These are phyloP conservation scores for Pestalotiopsis sp. DNA, from an alignment of 2,329 filamentous ascomycete genomes.

Conservation along the genomic window DNA sequence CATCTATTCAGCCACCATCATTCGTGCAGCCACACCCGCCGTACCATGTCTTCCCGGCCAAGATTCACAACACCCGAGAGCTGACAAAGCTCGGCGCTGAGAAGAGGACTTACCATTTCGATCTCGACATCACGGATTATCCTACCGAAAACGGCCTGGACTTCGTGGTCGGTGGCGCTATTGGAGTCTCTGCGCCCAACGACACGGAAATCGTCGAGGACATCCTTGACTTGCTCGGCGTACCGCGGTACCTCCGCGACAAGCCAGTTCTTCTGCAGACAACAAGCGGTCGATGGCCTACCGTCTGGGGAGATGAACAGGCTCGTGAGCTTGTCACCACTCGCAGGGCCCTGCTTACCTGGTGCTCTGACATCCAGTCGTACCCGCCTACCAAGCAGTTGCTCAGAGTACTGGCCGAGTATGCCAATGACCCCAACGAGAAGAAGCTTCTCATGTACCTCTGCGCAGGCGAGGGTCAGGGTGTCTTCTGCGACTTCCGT, in stretches of 20 bases:
- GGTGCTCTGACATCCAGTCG: conserved; percentile 93
- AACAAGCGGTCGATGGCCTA: conserved; percentile 85
- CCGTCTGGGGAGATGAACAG: conserved; percentile 93
- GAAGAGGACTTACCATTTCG: conserved; percentile 97
- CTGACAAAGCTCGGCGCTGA: conserved; percentile 86
- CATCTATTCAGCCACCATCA: conserved; percentile 72
- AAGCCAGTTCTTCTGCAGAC: conserved; percentile 82
- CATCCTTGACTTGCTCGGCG: conserved; percentile 77
- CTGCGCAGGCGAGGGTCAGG: conserved; percentile 87
- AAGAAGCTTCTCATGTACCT: conserved; percentile 87
- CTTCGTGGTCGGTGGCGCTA: conserved; percentile 95
- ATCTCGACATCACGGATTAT: conserved; percentile 95
- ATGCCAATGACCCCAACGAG: conserved; percentile 79
- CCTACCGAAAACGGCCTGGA: conserved; percentile 82
- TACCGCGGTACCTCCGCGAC: conserved; percentile 82
- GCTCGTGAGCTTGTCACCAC: conserved; percentile 87
- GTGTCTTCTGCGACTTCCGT: conserved; percentile 90
- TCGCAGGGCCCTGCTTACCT: conserved; percentile 87
- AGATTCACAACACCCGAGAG: conserved; percentile 81
- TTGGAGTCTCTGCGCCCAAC: conserved; percentile 91
- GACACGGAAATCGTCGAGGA: conserved; percentile 77
- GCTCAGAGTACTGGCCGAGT: conserved; percentile 82
- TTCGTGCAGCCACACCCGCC: conserved; percentile 96
- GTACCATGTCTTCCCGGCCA: conserved; percentile 89
- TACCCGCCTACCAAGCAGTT: conserved; percentile 88